Evolutionary conservation across 306 rosid genomes (phyloP).

Genomic region (Comarum palustre): DNA sequence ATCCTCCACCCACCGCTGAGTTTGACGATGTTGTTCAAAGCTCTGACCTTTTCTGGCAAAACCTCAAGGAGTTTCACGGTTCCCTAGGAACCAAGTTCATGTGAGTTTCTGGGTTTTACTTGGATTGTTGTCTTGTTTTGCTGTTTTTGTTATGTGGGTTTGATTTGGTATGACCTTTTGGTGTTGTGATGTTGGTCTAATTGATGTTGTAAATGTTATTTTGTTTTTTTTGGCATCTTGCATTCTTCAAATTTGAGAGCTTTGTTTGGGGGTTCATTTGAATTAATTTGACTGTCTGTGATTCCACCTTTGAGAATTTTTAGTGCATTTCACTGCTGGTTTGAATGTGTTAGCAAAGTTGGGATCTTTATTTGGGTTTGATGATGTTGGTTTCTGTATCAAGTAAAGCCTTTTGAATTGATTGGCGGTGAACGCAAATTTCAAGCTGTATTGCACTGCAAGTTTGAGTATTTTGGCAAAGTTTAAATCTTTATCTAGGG

Average conservation of each 20-base stretch:
- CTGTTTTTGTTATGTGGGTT: slow-evolving; percentile 4
- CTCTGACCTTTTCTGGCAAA: slow-evolving; percentile 54
- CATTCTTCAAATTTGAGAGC: background rate
- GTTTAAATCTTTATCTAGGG: background rate
- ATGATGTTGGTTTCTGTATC: background rate
- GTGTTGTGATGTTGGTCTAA: background rate
- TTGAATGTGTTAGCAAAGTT: background rate
- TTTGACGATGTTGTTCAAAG: slow-evolving; percentile 50
- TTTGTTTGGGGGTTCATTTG: background rate
- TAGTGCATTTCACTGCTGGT: background rate
- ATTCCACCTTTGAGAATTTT: background rate
- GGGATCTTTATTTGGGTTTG: background rate
- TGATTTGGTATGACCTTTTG: background rate
- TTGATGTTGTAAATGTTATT: background rate
- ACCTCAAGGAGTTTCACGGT: slow-evolving; percentile 61
- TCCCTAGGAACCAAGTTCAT: slow-evolving; percentile 47
- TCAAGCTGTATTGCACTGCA: background rate
- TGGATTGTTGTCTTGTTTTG: background rate
- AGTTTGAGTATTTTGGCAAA: background rate
- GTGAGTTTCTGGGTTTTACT: slow-evolving; percentile 28
- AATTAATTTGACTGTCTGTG: background rate
- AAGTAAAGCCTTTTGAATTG: background rate
- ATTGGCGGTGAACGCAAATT: background rate
- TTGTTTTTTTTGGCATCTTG: background rate
- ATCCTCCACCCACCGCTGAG: slow-evolving; percentile 55